Evolutionary conservation across 257 asterid species (phyloP), one percentile per base, ranked within the genome.

Genomic region (Coffea canephora): DNA sequence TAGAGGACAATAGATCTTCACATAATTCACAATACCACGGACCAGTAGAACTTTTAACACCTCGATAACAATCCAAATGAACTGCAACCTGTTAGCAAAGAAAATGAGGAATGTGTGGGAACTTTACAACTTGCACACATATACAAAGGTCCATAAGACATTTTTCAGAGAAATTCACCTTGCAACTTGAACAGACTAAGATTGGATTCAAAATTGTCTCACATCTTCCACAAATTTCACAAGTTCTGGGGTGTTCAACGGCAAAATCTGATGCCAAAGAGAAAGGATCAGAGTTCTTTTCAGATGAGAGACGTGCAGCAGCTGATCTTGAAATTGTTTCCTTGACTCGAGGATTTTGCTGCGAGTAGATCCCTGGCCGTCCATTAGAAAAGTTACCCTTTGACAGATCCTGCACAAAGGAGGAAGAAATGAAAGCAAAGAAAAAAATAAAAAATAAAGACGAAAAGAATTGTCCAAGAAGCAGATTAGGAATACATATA

Each of bases 11-110:
- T 78, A 88, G 80, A 59, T 94, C 93, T 69, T 94, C 97, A 82
- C 99, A 96, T 78, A 96, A 86, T 86, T 96, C 99, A 88, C 99
- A 96, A 83, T 87, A 91, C 99, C 98, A 96, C 67, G 97, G 98
- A 61, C 97, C 96, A 13, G 91, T 71, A 76, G 95, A 85, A 76
- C 87, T 92, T 80, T 88, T 89, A 66, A 87, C 94, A 83, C 97
- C 86, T 73, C 94, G 89, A 76, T 96, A 96, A 88, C 99, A 96
- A 87, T 96, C 96, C 90, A 96, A 84, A 89, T 96, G 99, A 81
- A 94, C 97, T n/a, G 97, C 88, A 85, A 94, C 95, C 99, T 96
- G 88, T 54, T 71, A 76, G 69, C 59, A 50, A 19, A 78, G 62
- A 9, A 76, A 61, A 23, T 39, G 34, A 36, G 76, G 41, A 57